Evolutionary conservation across 106 monocot species (phyloP), one percentile per base, ranked within the genome.

Genomic region (Dactylorhiza incarnata): DNA sequence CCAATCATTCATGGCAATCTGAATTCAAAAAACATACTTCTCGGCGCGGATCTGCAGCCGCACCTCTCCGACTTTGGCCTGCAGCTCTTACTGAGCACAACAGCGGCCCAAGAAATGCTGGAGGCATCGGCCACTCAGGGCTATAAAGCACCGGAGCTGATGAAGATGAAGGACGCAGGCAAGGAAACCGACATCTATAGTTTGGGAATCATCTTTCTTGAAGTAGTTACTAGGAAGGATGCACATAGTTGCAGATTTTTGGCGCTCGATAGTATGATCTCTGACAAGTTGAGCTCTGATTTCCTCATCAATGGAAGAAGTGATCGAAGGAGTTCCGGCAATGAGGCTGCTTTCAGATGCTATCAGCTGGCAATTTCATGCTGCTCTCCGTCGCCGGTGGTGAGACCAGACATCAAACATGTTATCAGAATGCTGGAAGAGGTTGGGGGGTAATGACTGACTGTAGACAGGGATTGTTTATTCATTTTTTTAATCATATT

Each of bases 1-100:
- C 93, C 94, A 7, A 56, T 97, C 51, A 59, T 91, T 73, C 94
- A 94, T 77, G 97, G 97, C 71, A 94, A 97, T 82, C 86, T 97
- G 12, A 97, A 94, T 72, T 78, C 91, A 0, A 94, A 88, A 51
- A 97, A 97, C 78, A 74, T 97, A 24, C 62, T 97, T 24, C 80
- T 97, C 29, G 87, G 93, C n/a, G 48, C 71, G 2, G 81, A 88
- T 73, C 77, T 73, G 71, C 84, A 77, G 62, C 89, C 97, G 61
- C 87, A 78, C 22, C 82, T 97, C n/a, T 89, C 91, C 0, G 97
- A 97, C 58, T 94, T 87, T 46, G 91, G 97, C 26, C 72, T 97
- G 45, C 94, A 94, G 74, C 89, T 91, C 46, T 81, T 97, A 6
- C 73, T 97, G 67, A 89, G 83, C 72, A 78, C 91, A 0, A 73